phyloP scores from a whole-genome alignment of 75 land plant genomes.

The Picea glauca region DNA sequence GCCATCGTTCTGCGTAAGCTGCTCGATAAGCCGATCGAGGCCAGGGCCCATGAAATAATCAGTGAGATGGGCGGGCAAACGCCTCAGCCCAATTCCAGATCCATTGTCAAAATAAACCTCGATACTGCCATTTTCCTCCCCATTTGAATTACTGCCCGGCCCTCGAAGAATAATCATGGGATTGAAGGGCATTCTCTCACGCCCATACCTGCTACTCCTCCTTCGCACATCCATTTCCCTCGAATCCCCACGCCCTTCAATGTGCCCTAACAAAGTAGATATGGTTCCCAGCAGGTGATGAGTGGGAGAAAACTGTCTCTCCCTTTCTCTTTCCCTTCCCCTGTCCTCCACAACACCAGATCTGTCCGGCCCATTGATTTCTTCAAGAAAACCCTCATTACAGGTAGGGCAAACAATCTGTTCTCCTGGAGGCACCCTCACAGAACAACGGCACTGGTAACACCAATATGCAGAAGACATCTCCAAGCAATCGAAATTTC shows the following conservation, averaged over 20 bases:
- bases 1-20: constrained; percentile 67
- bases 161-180: constrained; percentile 57
- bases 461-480: constrained; percentile 51
- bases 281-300: constrained; percentile 29
- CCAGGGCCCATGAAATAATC: constrained; percentile 88
- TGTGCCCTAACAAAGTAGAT: not conserved
- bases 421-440: constrained; percentile 19
- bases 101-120: constrained; percentile 90
- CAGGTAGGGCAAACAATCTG: constrained; percentile 52
- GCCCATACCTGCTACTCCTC: constrained; percentile 24
- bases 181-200: constrained; percentile 49
- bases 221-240: not conserved
- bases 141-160: constrained; percentile 7
- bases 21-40: constrained; percentile 80
- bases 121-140: constrained; percentile 24
- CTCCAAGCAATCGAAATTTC: not conserved
- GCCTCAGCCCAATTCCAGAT: constrained; percentile 61
- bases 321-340: constrained; percentile 8
- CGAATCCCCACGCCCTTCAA: constrained; percentile 9
- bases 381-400: constrained; percentile 54
- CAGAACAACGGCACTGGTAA: constrained; percentile 55
- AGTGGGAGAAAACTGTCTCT: constrained; percentile 10
- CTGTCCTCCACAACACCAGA: not conserved
- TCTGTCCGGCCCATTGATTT: constrained; percentile 10
- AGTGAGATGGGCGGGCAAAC: constrained; percentile 72